Evolutionary conservation across 1,284 basidiomycete species (phyloP), one percentile per base, ranked within the genome.

Genomic region (Schizopora paradoxa): DNA sequence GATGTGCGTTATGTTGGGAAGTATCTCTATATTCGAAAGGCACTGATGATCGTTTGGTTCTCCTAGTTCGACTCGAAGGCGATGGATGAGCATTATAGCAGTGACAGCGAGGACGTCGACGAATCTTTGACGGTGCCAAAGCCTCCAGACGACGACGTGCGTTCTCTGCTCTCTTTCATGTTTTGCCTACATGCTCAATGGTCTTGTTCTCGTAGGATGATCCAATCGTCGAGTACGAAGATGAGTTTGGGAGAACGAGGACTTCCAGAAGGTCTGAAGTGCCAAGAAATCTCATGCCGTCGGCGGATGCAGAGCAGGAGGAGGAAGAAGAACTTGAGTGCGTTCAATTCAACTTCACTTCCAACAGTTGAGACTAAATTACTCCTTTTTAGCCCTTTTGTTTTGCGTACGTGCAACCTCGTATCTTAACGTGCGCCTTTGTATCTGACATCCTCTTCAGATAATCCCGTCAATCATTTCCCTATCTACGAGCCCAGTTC

Each of bases 401-500:
- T 77, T 41, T 65, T 72, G 36, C 60, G 70, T 72, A 51, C 56
- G 66, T 53, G 6, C 32, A 45, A 35, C 44, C n/a, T 45, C 47
- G 22, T 22, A 32, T 38, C 40, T 51, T 35, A 43, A 23, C 16
- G 42, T 41, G 23, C 32, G 11, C 18, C 43, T 42, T 46, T 34
- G 37, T 55, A 52, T 13, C 28, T 43, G 22, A 58, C 51, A 51
- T 47, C 55, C 8, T n/a, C 37, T 21, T 27, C 60, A 86, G 90
- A 82, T 43, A 88, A 93, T 54, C 81, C 84, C 3, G 70, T 74
- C 56, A 83, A 77, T 59, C 79, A 76, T 67, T 97, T 93, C 63
- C 92, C 92, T 0, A 79, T 86, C 0, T 96, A 91, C 58, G 78
- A 85, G 56, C 90, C 87, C 4, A 80, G 86, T n/a, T 77, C 73